phyloP scores from a whole-genome alignment of 805 yeast genomes.

The Cyberlindnera euphorbiae region DNA sequence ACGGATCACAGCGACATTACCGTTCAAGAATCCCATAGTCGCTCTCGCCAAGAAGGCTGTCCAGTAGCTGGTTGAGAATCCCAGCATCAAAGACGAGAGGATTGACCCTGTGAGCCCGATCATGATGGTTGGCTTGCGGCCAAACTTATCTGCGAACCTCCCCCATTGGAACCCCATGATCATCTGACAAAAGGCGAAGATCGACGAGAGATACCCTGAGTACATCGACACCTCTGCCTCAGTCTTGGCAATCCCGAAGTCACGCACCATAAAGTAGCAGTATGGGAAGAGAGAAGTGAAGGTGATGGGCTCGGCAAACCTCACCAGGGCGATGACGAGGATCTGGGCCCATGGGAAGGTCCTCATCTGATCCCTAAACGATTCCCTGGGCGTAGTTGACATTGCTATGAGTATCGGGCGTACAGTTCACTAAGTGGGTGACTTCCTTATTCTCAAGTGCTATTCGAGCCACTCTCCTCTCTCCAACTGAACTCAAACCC shows the following conservation, averaged over 20 bases:
- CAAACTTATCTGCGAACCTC: conserved; percentile 13
- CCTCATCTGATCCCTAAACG: conserved; percentile 13
- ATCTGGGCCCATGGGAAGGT: conserved; percentile 19
- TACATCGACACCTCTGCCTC: conserved; percentile 17
- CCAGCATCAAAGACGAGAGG: conserved; percentile 13
- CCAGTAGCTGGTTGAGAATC: conserved; percentile 14
- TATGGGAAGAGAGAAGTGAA: conserved; percentile 19
- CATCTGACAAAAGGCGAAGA: conserved; percentile 16
- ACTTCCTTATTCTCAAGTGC: too few species aligned
- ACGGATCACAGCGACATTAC: conserved; percentile 18
- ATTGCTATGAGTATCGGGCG: too few species aligned
- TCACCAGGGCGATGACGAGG: conserved; percentile 13
- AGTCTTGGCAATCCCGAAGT: conserved; percentile 16
- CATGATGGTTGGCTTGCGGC: conserved; percentile 17
- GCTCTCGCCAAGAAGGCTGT: conserved; percentile 16
- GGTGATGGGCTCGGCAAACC: conserved; percentile 20
- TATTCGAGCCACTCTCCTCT: too few species aligned
- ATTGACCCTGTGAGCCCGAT: conserved; percentile 14
- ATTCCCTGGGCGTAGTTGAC: neutral
- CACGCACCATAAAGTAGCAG: conserved; percentile 18
- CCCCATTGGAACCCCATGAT: conserved; percentile 17
- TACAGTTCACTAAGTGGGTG: too few species aligned
- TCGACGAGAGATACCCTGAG: conserved; percentile 16
- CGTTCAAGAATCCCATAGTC: conserved; percentile 16
- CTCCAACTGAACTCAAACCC: too few species aligned